Evolutionary conservation across 2,329 filamentous ascomycete species (phyloP), one percentile per base, ranked within the genome.

Genomic region (Fusarium dlaminii): DNA sequence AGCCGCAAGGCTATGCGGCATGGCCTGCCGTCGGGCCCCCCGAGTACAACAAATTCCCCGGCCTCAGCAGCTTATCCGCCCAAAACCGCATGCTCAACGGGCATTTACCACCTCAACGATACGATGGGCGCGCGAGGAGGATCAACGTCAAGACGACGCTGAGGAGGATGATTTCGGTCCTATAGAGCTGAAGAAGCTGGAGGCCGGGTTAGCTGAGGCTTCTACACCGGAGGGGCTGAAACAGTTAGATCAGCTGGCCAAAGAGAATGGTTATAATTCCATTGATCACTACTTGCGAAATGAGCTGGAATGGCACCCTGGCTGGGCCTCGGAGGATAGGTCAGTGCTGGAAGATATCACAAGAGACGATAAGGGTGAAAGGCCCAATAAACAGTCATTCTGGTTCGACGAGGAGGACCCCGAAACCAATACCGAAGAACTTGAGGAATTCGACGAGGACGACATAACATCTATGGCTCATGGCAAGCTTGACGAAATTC

Each of bases 401-500:
- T 89, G 87, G 86, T 86, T 83, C 77, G 84, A 86, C 72, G 83
- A 85, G 43, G 84, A 85, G n/a, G 87, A 88, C 73, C 80, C 81
- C 20, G 86, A 88, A 56, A 81, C 82, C 37, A 81, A 86, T 64
- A 84, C 82, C 24, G 86, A 90, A 69, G 89, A 91, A 63, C 83
- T 84, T 46, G 87, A 90, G 63, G 88, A 91, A 73, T 93, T 92
- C 81, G 89, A 93, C 72, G 92, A 94, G 74, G 93, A 97, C 79
- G 95, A 98, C 81, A 93, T 99, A 68, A 93, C 93, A 67, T 90
- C 90, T 58, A 88, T 94, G 82, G 96, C 91, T 2, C 95, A 99
- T 83, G 91, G 88, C 60, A 95, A 98, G 85, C 85, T 99, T 76
- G 94, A 98, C 78, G 89, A 96, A 82, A 92, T 97, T 79, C 89